Evolutionary conservation across 2,329 filamentous ascomycete genomes (phyloP).

Genomic region (Ophiostoma triangulosporum): DNA sequence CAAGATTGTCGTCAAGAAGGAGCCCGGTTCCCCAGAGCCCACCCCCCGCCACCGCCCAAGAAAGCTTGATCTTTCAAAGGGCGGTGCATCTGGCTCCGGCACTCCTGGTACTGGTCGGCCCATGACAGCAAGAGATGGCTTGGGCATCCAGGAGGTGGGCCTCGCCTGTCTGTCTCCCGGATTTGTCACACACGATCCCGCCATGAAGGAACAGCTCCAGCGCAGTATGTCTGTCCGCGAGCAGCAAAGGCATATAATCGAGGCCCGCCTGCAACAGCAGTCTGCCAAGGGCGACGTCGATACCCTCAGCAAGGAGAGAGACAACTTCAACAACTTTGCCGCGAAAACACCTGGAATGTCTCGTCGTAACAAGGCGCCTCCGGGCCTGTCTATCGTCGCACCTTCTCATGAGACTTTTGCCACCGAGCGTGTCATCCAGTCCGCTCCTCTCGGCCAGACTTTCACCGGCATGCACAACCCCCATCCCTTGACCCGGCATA

Average conservation of each 20-base stretch:
- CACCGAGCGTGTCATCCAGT: conserved; percentile 90
- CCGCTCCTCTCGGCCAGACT: conserved; percentile 83
- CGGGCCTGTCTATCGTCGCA: conserved; percentile 86
- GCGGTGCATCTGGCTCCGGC: conserved; percentile 35
- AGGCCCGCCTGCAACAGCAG: conserved; percentile 77
- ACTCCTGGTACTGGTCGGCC: conserved; percentile 53
- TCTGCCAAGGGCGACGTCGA: conserved; percentile 63
- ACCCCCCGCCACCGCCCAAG: conserved; percentile 61
- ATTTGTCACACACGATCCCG: conserved; percentile 91
- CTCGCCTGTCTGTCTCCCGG: conserved; percentile 89
- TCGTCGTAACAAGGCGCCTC: conserved; percentile 65
- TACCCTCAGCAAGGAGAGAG: conserved; percentile 40
- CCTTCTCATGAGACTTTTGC: conserved; percentile 87
- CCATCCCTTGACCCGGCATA: conserved; percentile 61
- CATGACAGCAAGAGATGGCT: conserved; percentile 62
- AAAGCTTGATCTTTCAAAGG: conserved; percentile 64
- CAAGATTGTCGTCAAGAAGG: conserved; percentile 92
- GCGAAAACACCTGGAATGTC: conserved; percentile 63
- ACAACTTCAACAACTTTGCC: conserved; percentile 33
- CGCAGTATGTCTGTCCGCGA: conserved; percentile 87
- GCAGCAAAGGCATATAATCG: conserved; percentile 89
- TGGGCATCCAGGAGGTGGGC: conserved; percentile 84
- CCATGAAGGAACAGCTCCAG: conserved; percentile 90
- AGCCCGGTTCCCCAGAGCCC: conserved; percentile 77
- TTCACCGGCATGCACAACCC: conserved; percentile 83